Evolutionary conservation across 2,329 filamentous ascomycete genomes (phyloP).

Genomic region (Ascochyta viciae-villosae): DNA sequence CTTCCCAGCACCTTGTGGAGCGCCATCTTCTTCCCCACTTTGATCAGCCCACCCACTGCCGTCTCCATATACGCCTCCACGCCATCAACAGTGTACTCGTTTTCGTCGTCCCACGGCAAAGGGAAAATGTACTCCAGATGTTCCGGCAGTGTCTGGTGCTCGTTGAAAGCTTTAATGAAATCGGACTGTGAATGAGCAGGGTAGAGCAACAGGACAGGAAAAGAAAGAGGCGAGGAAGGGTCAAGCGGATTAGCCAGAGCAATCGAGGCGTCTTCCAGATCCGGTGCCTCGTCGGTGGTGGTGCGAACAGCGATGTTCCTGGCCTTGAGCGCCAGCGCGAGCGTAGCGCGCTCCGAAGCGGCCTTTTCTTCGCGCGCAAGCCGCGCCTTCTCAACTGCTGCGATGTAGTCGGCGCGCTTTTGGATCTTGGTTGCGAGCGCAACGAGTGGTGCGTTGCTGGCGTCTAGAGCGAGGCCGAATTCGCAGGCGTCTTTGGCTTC

Average conservation of each 20-base stretch:
- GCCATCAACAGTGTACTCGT: constrained; percentile 68
- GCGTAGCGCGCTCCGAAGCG: constrained; percentile 64
- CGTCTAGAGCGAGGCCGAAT: constrained; percentile 76
- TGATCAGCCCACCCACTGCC: constrained; percentile 77
- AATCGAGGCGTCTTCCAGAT: constrained; percentile 84
- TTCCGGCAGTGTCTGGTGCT: constrained; percentile 75
- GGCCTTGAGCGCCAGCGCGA: constrained; percentile 63
- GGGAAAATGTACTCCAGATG: constrained; percentile 88
- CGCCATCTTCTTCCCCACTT: constrained; percentile 84
- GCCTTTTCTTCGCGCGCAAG: constrained; percentile 62
- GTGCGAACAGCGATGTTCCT: constrained; percentile 72
- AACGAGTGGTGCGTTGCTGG: constrained; percentile 71
- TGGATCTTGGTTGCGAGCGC: constrained; percentile 69
- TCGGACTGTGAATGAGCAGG: constrained; percentile 83
- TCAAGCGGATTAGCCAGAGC: constrained; percentile 76
- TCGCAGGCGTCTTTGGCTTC: constrained; percentile 83
- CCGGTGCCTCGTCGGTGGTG: constrained; percentile 77
- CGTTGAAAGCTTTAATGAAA: constrained; percentile 86
- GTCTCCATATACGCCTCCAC: constrained; percentile 95
- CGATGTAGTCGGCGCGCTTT: constrained; percentile 63
- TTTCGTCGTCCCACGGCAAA: constrained; percentile 79
- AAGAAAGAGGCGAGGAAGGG: constrained; percentile 72
- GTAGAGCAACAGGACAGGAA: constrained; percentile 86
- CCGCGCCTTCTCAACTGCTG: constrained; percentile 63
- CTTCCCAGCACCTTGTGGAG: constrained; percentile 76